A percentile compares a stretch with the other conserved stretches of the same genome.
Evolutionary conservation across 129 eudicot species (phyloP).

Genomic region (Tanacetum coccineum): DNA sequence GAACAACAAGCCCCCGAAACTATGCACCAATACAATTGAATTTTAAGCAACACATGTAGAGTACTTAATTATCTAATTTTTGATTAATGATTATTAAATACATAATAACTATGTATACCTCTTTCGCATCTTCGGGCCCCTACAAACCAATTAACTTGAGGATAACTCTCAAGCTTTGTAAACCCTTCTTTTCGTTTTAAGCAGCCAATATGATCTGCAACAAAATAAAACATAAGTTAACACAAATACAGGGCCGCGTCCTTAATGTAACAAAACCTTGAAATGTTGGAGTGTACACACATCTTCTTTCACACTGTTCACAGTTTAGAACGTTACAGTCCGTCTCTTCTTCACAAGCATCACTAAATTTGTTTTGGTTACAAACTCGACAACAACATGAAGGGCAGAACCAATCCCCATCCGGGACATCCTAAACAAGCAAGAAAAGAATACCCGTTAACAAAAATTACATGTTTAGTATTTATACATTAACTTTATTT

Average conservation of each 20-base stretch:
- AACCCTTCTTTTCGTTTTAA: slow-evolving; percentile 44
- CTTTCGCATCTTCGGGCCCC: slow-evolving; percentile 54
- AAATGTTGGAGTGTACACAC: slow-evolving; percentile 38
- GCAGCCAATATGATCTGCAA: slow-evolving; percentile 81
- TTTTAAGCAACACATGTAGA: neutral
- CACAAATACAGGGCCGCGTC: neutral
- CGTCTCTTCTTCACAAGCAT: slow-evolving; percentile 22
- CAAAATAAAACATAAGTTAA: slow-evolving; percentile 18
- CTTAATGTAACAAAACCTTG: slow-evolving; percentile 5
- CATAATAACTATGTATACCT: slow-evolving; percentile 44
- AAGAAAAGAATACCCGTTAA: slow-evolving; percentile 3
- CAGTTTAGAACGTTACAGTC: slow-evolving; percentile 45
- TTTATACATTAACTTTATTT: slow-evolving; percentile 6
- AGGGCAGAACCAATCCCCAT: slow-evolving; percentile 97
- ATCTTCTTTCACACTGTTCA: slow-evolving; percentile 72
- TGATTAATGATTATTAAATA: no score
- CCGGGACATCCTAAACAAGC: slow-evolving; percentile 66
- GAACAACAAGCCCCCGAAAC: no score
- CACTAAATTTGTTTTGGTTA: slow-evolving; percentile 38
- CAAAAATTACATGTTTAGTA: slow-evolving; percentile 10
- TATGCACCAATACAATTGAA: no score
- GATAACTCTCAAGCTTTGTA: slow-evolving; percentile 25
- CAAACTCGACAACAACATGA: slow-evolving; percentile 90
- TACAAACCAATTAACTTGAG: slow-evolving; percentile 69
- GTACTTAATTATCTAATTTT: neutral